Evolutionary conservation across 78 protist genomes (phyloP), one percentile per base, ranked within the genome.

Genomic region (Speleostelium caveatum): DNA sequence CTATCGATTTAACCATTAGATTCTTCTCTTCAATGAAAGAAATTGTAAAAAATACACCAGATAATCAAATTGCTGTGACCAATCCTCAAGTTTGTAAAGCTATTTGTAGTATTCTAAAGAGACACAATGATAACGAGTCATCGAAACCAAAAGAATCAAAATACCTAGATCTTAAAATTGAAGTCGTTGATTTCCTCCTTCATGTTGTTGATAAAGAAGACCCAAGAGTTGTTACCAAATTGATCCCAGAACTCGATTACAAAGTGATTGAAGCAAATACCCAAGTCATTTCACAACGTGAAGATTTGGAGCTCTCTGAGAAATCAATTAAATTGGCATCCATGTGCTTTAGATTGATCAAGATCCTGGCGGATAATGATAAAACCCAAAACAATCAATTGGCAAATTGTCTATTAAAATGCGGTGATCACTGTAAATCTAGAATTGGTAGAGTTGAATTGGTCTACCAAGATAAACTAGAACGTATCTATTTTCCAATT

Each of bases 401-500:
- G 59, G 87, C 59, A 10, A 75, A 86, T 1, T 73, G 85, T 61
- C 66, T 86, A 7, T 33, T 59, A 16, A 75, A 67, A 36, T 73
- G 94, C 75, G 94, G 94, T 72, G 94, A 78, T 38, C 89, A 88
- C 53, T 88, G 94, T 49, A 61, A 72, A 36, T 75, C 86, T 1
- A 35, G 94, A 41, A 88, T 88, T 56, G 94, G 94, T 75, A 39
- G 94, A 28, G 94, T 88, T 0, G 94, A 88, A 42, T 61, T 88
- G 55, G 55, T 88, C 53, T 55, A 71, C 73, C 55, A 75, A n/a
- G 51, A 56, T 22, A 71, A 75, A 28, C 68, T 88, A 24, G 86
- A 78, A 30, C 75, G 94, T 61, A 69, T 88, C 56, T 88, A 88
- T 61, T 88, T 88, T 59, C 94, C 94, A 33, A 88, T 88, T 41